Base-by-base conservation (phyloP, 805 yeast species). In the Myxozyma vanderwaltii region DNA sequence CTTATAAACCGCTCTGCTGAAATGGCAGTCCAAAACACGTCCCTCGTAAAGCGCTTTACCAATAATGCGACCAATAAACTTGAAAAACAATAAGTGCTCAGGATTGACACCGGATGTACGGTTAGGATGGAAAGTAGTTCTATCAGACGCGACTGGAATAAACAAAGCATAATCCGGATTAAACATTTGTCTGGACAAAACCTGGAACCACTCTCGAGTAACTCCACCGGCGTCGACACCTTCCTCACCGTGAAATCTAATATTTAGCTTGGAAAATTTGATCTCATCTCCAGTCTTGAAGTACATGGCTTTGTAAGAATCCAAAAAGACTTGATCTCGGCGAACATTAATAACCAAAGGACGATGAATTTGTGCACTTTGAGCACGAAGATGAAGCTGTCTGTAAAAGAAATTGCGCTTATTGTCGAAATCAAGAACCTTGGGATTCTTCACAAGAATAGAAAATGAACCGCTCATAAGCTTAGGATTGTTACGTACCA, bases 211-310 rank as follows among this genome's bases (percentile, higher is more conserved):
- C 72, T 94, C 99, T 69, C 99, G 80, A 0, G 97, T 89, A 15
- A 94, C 86, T 41, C 99, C 99, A 66, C 99, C 99, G 2, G 96
- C 99, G 78, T 94, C 99, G 50, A 94, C 89, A 66, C 98, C 99
- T 55, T 87, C 87, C 73, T 94, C 99, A 1, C 96, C 96, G 63
- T 85, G 85, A 76, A 94, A 94, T n/a, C 81, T 81, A 43, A 94
- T 83, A 51, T 87, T 91, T 66, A 94, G 75, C 65, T 85, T 86
- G 1, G 91, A 81, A 50, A 83, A 79, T 66, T 85, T 82, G 69
- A 91, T 83, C 56, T 87, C 92, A 8, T 84, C 88, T 33, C 83
- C 82, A 0, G 88, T 76, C 67, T 90, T 89, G 78, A 86, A 89
- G 70, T 89, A 89, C 41, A 91, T 74, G 0, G 92, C 79, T 51